These are phyloP conservation scores for Rhizopogon rudus DNA, from an alignment of 768 basidiomycete genomes.

Conservation along the genomic window DNA sequence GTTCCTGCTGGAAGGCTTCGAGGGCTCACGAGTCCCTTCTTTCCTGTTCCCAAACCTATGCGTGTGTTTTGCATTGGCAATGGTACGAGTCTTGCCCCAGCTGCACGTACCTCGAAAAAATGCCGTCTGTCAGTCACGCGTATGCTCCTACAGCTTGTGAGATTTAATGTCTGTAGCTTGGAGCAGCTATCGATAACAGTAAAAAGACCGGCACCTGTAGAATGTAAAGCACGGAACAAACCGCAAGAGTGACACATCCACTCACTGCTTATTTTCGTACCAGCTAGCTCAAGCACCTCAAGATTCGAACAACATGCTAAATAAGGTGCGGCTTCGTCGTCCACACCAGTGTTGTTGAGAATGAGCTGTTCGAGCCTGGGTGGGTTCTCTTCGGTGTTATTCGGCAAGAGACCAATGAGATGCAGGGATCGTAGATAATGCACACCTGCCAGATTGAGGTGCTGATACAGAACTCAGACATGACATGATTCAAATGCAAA, in stretches of 20 bases:
- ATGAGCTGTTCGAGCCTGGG: slow-evolving; percentile 44
- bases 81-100: not conserved
- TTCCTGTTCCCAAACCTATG: slow-evolving; percentile 23
- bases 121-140: slow-evolving; percentile 52
- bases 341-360: slow-evolving; percentile 58
- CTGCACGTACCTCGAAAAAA: slow-evolving; percentile 54
- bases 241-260: not conserved
- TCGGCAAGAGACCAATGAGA: slow-evolving; percentile 41
- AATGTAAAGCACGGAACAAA: not conserved
- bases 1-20: too few relatives aligned
- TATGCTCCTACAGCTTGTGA: slow-evolving; percentile 66
- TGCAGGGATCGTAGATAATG: slow-evolving; percentile 44
- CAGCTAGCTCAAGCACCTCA: slow-evolving; percentile 43
- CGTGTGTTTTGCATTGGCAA: not conserved
- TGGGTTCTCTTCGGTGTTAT: slow-evolving; percentile 9
- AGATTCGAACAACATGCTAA: slow-evolving; percentile 49
- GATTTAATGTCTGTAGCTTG: slow-evolving; percentile 47
- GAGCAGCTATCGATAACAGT: slow-evolving; percentile 53
- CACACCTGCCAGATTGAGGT: slow-evolving; percentile 55
- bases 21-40: slow-evolving; percentile 3
- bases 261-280: slow-evolving; percentile 59
- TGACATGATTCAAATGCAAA: not conserved
- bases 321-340: slow-evolving; percentile 49
- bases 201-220: slow-evolving; percentile 49
- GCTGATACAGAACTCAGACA: slow-evolving; percentile 28